phyloP scores from a whole-genome alignment of 2,329 filamentous ascomycete species.

The Talaromyces islandicus region DNA sequence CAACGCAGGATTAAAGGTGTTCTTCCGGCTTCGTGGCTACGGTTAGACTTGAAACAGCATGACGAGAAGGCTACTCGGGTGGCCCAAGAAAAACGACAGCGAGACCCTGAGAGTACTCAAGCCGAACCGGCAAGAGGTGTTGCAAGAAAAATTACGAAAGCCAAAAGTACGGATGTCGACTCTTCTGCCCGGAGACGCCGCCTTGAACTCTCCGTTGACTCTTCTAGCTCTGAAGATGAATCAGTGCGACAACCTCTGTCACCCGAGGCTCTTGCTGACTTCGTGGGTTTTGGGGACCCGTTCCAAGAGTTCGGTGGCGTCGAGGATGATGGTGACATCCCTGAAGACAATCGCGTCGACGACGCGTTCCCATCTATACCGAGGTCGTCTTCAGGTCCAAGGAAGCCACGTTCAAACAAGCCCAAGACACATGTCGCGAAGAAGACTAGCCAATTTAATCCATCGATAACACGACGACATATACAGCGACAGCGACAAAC shows the following conservation, averaged over 20 bases:
- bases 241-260: constrained; percentile 12
- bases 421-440: not conserved
- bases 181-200: constrained; percentile 12
- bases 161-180: constrained; percentile 14
- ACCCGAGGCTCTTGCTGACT: constrained; percentile 11
- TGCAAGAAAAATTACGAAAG: constrained; percentile 25
- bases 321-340: constrained; percentile 25
- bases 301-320: constrained; percentile 13
- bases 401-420: constrained; percentile 8
- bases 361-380: constrained; percentile 31
- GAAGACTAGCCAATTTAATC: not conserved
- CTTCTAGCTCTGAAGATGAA: constrained; percentile 25
- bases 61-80: constrained; percentile 15
- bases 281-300: constrained; percentile 18
- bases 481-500: constrained; percentile 26
- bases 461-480: constrained; percentile 13
- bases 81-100: constrained; percentile 13
- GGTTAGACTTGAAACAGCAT: constrained; percentile 34
- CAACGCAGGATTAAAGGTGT: constrained; percentile 42
- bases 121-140: constrained; percentile 27
- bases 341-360: constrained; percentile 38
- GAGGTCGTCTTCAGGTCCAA: constrained; percentile 13
- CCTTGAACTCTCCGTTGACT: constrained; percentile 18
- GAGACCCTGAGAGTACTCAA: constrained; percentile 14
- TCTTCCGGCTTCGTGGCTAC: constrained; percentile 44